Conservation (phyloP, 768 basidiomycete genomes). For the Tubosaeta brunneosetosa region DNA sequence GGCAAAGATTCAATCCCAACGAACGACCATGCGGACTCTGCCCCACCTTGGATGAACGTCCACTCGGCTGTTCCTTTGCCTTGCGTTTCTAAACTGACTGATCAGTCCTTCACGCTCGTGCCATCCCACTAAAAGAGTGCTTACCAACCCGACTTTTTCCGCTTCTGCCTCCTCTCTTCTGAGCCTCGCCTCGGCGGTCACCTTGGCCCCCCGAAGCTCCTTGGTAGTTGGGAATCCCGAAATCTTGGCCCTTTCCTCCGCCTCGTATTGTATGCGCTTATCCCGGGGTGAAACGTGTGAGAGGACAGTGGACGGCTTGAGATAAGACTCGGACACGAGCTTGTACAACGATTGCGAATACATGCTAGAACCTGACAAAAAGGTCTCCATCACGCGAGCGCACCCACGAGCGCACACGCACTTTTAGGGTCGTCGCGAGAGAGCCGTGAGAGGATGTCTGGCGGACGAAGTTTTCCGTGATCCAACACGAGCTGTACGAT, state of each 20-base stretch:
- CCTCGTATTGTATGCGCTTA: conserved; percentile 75
- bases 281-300: conserved; percentile 80
- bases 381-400: background rate
- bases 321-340: conserved; percentile 67
- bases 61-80: conserved; percentile 40
- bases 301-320: conserved; percentile 73
- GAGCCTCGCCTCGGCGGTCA: conserved; percentile 56
- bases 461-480: conserved; percentile 79
- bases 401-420: conserved; percentile 28
- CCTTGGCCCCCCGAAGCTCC: conserved; percentile 69
- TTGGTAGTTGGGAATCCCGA: conserved; percentile 76
- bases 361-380: conserved; percentile 30
- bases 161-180: conserved; percentile 70
- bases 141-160: conserved; percentile 68
- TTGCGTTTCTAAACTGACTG: conserved; percentile 55
- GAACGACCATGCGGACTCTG: background rate
- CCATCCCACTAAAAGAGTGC: conserved; percentile 19
- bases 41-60: conserved; percentile 52
- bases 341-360: conserved; percentile 63
- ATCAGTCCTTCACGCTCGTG: conserved; percentile 12
- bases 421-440: conserved; percentile 56
- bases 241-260: conserved; percentile 71
- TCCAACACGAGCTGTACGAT: conserved; percentile 75
- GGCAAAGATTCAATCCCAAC: conserved; percentile 21
- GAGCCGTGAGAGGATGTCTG: conserved; percentile 58